Evolutionary conservation across 2,329 filamentous ascomycete species (phyloP).

Genomic region (Coleophoma crateriformis): DNA sequence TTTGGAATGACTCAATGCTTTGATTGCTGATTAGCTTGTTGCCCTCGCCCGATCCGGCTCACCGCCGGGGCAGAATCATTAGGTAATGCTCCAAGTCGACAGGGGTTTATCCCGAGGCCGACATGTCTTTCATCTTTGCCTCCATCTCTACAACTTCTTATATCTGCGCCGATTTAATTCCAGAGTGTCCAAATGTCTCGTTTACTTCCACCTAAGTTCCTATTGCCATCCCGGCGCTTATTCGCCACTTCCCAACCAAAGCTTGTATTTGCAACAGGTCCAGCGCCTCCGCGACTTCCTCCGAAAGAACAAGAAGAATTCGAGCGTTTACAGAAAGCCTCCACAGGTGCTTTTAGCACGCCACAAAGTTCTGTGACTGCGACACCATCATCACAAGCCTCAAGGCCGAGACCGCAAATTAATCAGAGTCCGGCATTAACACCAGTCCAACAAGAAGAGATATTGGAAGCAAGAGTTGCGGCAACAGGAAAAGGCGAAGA

Average conservation of each 20-base stretch:
- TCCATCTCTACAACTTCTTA: no score
- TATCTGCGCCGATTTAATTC: no score
- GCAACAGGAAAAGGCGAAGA: constrained; percentile 56
- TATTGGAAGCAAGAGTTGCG: constrained; percentile 36
- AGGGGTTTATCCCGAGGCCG: no score
- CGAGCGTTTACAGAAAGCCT: constrained; percentile 76
- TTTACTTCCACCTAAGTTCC: constrained; percentile 16
- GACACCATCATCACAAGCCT: constrained; percentile 13
- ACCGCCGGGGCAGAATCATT: background rate
- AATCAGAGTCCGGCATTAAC: constrained; percentile 39
- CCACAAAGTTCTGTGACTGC: constrained; percentile 29
- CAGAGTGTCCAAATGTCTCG: constrained; percentile 17
- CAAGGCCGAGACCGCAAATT: constrained; percentile 29
- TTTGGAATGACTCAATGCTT: background rate
- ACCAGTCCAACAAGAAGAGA: constrained; percentile 15
- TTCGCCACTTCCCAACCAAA: constrained; percentile 19
- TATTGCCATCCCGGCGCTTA: constrained; percentile 20
- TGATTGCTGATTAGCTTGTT: background rate
- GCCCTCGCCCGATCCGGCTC: background rate
- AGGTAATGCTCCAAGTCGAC: background rate
- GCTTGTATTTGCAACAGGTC: constrained; percentile 42
- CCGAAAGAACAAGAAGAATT: constrained; percentile 87
- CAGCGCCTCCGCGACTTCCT: constrained; percentile 80
- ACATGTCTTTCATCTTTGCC: no score
- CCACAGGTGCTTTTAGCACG: constrained; percentile 71